These are phyloP conservation scores for Hymenoscyphus occultus DNA, from an alignment of 2,329 filamentous ascomycete genomes.

Conservation along the genomic window DNA sequence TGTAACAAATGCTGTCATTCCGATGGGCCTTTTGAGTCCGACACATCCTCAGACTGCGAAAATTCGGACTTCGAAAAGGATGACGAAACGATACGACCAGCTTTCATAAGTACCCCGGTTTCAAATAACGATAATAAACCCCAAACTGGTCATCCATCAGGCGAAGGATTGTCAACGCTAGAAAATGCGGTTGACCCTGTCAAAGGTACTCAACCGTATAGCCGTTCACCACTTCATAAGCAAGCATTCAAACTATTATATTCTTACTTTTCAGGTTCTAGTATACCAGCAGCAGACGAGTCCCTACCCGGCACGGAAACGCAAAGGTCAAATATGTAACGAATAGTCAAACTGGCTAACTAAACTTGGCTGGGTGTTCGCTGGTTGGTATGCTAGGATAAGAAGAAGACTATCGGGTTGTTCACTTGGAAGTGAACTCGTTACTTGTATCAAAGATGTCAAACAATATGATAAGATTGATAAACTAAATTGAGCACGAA, in stretches of 20 bases:
- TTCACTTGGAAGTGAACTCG: too few relatives aligned
- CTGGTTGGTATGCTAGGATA: too few relatives aligned
- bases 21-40: background rate
- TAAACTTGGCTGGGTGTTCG: too few relatives aligned
- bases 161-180: background rate
- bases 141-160: background rate
- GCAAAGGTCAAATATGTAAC: too few relatives aligned
- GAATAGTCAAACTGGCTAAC: too few relatives aligned
- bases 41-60: background rate
- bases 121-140: background rate
- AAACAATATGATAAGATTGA: too few relatives aligned
- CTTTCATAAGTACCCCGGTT: background rate
- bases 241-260: background rate
- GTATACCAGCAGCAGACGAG: background rate
- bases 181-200: background rate
- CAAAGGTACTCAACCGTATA: background rate
- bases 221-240: background rate
- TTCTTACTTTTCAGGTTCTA: background rate
- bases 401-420: too few relatives aligned
- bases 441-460: too few relatives aligned
- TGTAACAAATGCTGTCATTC: conserved; percentile 1
- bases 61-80: background rate
- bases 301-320: background rate
- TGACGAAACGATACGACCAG: background rate
- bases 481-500: too few relatives aligned